Evolutionary conservation across 176 grass and related monocot genomes (phyloP), one percentile per base, ranked within the genome.

Genomic region (Oryza punctata): DNA sequence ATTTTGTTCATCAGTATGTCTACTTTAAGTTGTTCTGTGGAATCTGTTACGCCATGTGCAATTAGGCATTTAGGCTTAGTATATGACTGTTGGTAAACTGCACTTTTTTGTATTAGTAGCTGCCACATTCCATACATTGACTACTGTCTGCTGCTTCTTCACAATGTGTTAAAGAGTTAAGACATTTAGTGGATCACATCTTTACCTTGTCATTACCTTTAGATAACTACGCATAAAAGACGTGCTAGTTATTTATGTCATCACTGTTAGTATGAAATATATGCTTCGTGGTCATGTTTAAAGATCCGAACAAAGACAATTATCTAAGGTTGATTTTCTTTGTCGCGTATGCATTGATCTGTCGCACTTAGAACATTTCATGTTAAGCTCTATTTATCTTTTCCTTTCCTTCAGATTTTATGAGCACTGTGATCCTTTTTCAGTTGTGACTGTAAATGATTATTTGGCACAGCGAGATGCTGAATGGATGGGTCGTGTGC

Each of bases 361-460:
- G 47, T 68, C 14, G 16, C 3, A 12, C 12, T 50, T 50, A 69
- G 5, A 28, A 73, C 27, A 59, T 46, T 27, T 73, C 37, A 38
- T 38, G 7, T 38, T 38, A 38, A 38, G 3, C 37, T 38, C 37
- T 38, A 38, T 38, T 38, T 38, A 38, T 38, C 11, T 9, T 49
- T 32, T 23, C 14, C 33, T 89, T 33, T 33, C 67, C 8, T 52
- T 78, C 24, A 50, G 28, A 83, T 79, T 78, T 63, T 54, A 84
- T 82, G 63, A 69, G 37, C 28, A 63, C 15, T 24, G 15, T 26
- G 21, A 41, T 64, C 47, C 64, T 71, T 78, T 87, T 88, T 72
- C 86, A 95, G 96, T 98, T 89, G 93, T 98, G 85, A 98, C 96
- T 88, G 96, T 95, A 80, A 98, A 98, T 92, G 93, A 98, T 88